Percentiles rank a stretch among this genome's conserved stretches.
phyloP scores from a whole-genome alignment of 2,329 filamentous ascomycete species.

The Magnaporthiopsis incrustans region DNA sequence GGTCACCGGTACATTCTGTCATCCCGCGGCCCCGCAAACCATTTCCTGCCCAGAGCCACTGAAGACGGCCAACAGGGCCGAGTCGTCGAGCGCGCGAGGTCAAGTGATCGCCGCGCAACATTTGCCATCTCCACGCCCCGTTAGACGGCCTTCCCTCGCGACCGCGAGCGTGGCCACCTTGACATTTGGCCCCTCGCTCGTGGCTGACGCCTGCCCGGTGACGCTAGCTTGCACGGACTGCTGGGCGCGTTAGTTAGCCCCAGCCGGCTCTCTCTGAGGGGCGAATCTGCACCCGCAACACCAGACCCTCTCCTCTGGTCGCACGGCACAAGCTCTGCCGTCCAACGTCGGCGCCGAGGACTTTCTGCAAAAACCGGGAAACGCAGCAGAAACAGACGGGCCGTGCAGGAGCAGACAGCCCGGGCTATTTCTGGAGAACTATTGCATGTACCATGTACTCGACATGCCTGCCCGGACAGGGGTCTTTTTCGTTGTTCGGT shows the following conservation, averaged over 20 bases:
- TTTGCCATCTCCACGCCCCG: neutral
- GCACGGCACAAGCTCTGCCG: neutral
- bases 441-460: slow-evolving; percentile 20
- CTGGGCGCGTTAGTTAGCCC: neutral
- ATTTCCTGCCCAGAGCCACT: neutral
- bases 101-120: neutral
- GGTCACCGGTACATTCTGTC: neutral
- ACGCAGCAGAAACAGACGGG: neutral
- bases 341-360: neutral
- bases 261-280: neutral
- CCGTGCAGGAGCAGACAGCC: neutral
- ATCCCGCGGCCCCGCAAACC: neutral
- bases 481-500: slow-evolving; percentile 7
- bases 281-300: too few relatives aligned
- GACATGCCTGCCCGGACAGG: slow-evolving; percentile 14
- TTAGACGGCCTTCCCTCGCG: neutral
- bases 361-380: neutral
- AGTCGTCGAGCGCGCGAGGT: neutral
- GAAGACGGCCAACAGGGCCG: neutral
- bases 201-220: neutral
- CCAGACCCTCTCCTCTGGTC: neutral
- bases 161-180: neutral
- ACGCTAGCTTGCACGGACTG: neutral
- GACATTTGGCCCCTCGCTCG: neutral
- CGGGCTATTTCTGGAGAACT: slow-evolving; percentile 32